Evolutionary conservation across 768 basidiomycete species (phyloP).

Genomic region (Russula compacta): DNA sequence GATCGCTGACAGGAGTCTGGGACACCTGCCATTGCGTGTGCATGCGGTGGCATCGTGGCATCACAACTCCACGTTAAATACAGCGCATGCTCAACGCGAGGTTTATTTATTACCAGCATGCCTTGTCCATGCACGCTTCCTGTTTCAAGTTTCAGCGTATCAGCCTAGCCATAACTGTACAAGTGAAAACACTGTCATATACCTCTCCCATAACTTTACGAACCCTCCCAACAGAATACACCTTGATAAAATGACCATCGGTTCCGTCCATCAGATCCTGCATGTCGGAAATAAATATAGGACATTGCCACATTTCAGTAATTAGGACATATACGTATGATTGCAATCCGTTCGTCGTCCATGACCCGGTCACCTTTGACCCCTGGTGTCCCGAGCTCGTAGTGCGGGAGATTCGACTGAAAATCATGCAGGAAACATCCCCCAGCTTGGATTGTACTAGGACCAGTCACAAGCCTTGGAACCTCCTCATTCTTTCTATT

Average conservation of each 20-base stretch:
- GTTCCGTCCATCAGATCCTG: neutral
- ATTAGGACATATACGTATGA: constrained; percentile 1
- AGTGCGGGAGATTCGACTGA: constrained; percentile 3
- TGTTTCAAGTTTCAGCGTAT: neutral
- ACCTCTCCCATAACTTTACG: neutral
- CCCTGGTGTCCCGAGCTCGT: neutral
- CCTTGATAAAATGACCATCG: neutral
- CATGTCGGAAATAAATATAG: neutral
- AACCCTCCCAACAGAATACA: neutral
- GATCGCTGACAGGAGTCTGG: neutral
- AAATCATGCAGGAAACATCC: neutral
- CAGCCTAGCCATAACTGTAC: neutral
- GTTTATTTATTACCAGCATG: neutral
- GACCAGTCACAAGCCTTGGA: neutral
- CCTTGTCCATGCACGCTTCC: neutral
- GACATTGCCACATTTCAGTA: neutral
- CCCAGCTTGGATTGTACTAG: neutral
- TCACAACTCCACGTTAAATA: no score
- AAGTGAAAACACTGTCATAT: neutral
- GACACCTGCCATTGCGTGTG: no score
- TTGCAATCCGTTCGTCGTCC: constrained; percentile 8
- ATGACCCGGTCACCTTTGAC: neutral
- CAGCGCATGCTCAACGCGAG: constrained; percentile 12
- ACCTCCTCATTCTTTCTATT: neutral
- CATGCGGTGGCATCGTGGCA: neutral